A percentile compares a stretch with the other conserved stretches of the same genome.
These are phyloP conservation scores for Capronia epimyces DNA, from an alignment of 2,329 filamentous ascomycete genomes.

Conservation along the genomic window DNA sequence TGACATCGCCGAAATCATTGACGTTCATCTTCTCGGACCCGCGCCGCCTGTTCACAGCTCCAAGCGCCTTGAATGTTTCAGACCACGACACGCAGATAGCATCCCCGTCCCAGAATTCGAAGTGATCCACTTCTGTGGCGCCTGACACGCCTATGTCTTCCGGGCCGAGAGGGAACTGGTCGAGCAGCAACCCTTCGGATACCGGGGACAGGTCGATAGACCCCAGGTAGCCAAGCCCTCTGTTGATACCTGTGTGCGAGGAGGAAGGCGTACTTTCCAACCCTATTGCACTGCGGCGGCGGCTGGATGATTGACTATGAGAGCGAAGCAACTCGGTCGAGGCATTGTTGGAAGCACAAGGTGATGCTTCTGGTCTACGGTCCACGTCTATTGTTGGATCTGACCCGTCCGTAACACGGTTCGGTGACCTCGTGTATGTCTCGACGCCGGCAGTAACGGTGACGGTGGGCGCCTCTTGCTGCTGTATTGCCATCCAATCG, in stretches of 20 bases:
- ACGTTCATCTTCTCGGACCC: conserved; percentile 4
- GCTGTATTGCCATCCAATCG: not conserved
- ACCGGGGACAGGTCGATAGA: not conserved
- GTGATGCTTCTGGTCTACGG: not conserved
- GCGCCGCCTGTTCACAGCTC: conserved; percentile 1
- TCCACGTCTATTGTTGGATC: not conserved
- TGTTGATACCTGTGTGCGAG: not conserved
- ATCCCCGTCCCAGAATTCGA: not conserved
- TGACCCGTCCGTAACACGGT: not conserved
- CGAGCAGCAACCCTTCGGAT: not conserved
- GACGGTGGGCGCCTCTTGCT: not conserved
- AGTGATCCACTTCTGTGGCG: not conserved
- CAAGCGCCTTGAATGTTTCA: conserved; percentile 4
- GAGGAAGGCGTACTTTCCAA: not conserved
- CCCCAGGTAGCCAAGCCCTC: not conserved
- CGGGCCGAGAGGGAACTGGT: not conserved
- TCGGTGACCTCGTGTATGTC: not conserved
- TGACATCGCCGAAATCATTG: conserved; percentile 7
- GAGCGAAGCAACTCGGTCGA: not conserved
- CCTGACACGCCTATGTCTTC: not conserved
- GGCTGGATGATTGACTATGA: not conserved
- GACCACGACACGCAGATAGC: not conserved
- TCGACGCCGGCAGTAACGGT: not conserved
- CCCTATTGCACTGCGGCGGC: not conserved
- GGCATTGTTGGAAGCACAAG: not conserved